Conservation (phyloP, 805 yeast species). For the Schizosaccharomyces pombe region DNA sequence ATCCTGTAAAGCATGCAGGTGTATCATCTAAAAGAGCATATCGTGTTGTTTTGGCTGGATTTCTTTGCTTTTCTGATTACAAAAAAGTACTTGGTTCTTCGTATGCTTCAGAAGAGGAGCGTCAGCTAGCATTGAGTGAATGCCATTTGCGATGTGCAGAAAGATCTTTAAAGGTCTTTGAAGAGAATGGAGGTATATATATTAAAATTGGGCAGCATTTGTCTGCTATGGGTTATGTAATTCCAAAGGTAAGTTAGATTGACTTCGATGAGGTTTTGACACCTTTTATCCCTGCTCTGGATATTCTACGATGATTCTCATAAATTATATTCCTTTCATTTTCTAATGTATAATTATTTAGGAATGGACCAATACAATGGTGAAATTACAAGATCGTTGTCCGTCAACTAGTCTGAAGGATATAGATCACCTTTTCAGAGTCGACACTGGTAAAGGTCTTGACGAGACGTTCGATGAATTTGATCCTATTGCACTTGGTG, state of each 20-base stretch:
- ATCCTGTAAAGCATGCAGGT: constrained; percentile 1
- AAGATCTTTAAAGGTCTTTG: constrained; percentile 56
- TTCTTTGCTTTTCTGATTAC: constrained; percentile 1
- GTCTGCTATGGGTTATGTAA: constrained; percentile 69
- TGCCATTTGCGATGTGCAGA: constrained; percentile 61
- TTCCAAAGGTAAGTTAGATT: constrained; percentile 28
- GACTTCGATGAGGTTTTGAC: neutral
- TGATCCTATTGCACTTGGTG: constrained; percentile 62
- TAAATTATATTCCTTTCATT: neutral
- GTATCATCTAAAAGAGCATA: neutral
- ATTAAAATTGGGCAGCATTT: constrained; percentile 90
- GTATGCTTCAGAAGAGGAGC: constrained; percentile 24
- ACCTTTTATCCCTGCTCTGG: neutral
- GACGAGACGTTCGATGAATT: constrained; percentile 45
- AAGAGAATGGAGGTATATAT: constrained; percentile 72
- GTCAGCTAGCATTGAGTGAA: constrained; percentile 28
- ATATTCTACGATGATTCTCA: neutral
- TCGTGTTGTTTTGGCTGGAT: neutral
- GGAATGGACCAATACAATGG: constrained; percentile 92
- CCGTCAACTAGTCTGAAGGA: constrained; percentile 57
- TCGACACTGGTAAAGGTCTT: constrained; percentile 39
- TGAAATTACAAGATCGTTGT: constrained; percentile 74
- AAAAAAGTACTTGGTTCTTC: neutral
- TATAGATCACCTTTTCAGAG: constrained; percentile 37
- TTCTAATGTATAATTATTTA: neutral